Conservation (phyloP, 2,329 filamentous ascomycete species). For the Diaporthe sp. region DNA sequence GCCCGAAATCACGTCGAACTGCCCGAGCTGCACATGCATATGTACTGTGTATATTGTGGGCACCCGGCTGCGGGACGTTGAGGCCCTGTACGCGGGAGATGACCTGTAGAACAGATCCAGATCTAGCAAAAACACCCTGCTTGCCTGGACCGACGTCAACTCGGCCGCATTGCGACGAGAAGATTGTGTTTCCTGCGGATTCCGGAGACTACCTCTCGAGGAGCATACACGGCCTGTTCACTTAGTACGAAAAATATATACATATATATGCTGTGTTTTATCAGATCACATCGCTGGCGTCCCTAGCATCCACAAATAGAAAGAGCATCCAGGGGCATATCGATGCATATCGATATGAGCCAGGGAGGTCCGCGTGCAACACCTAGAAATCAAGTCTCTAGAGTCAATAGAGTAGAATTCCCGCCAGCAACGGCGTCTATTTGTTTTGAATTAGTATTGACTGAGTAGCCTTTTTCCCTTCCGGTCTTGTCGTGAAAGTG, state of each 20-base stretch:
- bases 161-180: background rate
- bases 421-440: background rate
- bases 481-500: background rate
- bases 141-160: constrained; percentile 6
- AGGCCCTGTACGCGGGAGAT: constrained; percentile 3
- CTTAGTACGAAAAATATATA: background rate
- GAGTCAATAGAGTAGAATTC: background rate
- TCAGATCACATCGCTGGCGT: background rate
- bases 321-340: background rate
- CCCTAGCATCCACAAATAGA: background rate
- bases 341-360: too few relatives aligned
- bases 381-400: too few relatives aligned
- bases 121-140: background rate
- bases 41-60: background rate
- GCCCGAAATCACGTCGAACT: constrained; percentile 16
- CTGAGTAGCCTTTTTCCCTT: background rate
- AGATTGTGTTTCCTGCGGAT: background rate
- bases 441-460: background rate
- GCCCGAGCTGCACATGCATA: background rate
- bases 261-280: background rate
- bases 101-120: background rate
- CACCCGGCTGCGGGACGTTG: background rate
- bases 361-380: background rate
- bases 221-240: background rate
- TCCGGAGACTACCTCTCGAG: too few relatives aligned